These are phyloP conservation scores for Lathyrus oleraceus DNA, from an alignment of 306 rosid genomes.

Conservation along the genomic window DNA sequence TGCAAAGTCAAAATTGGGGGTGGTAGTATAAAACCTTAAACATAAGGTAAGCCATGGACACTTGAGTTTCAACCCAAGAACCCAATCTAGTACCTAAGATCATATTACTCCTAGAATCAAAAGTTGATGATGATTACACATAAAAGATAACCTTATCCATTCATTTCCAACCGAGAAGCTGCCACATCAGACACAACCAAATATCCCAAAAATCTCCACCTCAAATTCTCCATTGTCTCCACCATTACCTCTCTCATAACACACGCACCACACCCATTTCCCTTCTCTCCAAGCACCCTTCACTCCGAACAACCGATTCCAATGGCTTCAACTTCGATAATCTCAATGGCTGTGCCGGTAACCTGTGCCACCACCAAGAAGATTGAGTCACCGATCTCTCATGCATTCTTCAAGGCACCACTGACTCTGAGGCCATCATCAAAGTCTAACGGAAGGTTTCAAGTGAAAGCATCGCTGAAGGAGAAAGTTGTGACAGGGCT, in stretches of 20 bases:
- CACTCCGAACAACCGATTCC: not conserved
- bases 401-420: conserved; percentile 55
- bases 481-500: conserved; percentile 74
- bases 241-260: conserved; percentile 39
- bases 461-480: conserved; percentile 70
- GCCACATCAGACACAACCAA: conserved; percentile 69
- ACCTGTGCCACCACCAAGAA: conserved; percentile 45
- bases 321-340: conserved; percentile 74
- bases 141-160: conserved; percentile 72
- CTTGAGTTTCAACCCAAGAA: not conserved
- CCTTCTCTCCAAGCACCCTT: not conserved
- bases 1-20: too few species aligned
- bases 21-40: too few species aligned
- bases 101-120: not conserved
- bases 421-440: conserved; percentile 48
- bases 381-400: conserved; percentile 46
- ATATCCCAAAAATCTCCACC: conserved; percentile 47
- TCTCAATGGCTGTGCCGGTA: conserved; percentile 70
- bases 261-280: conserved; percentile 7
- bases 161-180: conserved; percentile 38
- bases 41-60: too few species aligned
- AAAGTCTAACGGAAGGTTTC: conserved; percentile 43
- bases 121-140: conserved; percentile 45
- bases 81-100: not conserved
- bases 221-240: conserved; percentile 32